Conservation (phyloP, 148 eudicot species). For the Spergularia bocconei region DNA sequence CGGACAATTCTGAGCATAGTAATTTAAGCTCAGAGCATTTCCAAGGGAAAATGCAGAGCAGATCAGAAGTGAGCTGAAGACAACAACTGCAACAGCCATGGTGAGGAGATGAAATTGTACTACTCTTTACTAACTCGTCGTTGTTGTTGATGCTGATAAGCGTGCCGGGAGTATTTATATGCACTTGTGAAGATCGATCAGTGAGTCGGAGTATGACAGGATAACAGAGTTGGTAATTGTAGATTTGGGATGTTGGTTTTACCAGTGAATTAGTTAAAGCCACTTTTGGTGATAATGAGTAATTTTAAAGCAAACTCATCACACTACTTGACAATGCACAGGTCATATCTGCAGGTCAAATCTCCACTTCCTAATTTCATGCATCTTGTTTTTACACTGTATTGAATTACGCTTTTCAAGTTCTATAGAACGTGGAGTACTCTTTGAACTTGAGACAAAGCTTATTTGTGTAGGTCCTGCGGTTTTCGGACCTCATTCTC, state of each 20-base stretch:
- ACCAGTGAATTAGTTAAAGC: conserved; percentile 41
- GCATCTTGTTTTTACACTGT: neutral
- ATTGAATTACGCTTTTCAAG: neutral
- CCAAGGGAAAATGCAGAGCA: conserved; percentile 28
- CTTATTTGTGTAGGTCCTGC: too few relatives aligned
- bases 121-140: neutral
- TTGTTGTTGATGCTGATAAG: conserved; percentile 19
- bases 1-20: conserved; percentile 68
- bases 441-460: too few relatives aligned
- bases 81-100: conserved; percentile 38
- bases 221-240: conserved; percentile 27
- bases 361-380: conserved; percentile 11
- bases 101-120: neutral
- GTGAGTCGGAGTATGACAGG: conserved; percentile 3
- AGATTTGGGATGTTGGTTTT: conserved; percentile 31
- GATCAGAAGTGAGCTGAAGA: conserved; percentile 38
- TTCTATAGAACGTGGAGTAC: too few relatives aligned
- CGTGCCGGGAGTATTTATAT: conserved; percentile 34
- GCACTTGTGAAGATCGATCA: neutral
- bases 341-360: conserved; percentile 18
- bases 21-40: conserved; percentile 54
- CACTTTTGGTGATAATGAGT: conserved; percentile 45
- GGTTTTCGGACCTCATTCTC: too few relatives aligned
- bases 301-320: conserved; percentile 37
- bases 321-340: conserved; percentile 19